phyloP scores from a whole-genome alignment of 2,329 filamentous ascomycete genomes.

The Neoascochyta sp. region DNA sequence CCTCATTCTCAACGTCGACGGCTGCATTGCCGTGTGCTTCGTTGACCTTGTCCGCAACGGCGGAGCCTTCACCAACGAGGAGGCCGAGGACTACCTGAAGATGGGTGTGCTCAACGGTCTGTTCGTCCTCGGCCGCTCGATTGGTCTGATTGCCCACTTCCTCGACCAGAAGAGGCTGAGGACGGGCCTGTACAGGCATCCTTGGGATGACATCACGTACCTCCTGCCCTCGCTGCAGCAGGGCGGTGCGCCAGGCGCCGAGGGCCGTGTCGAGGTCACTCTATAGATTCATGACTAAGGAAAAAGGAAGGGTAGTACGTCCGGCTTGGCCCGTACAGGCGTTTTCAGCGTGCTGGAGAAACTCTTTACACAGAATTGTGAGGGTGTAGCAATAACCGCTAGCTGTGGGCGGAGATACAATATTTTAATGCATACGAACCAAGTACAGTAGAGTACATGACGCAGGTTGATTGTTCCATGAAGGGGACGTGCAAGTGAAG shows the following conservation, averaged over 20 bases:
- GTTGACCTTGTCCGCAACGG: slow-evolving; percentile 97
- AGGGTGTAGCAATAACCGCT: slow-evolving; percentile 33
- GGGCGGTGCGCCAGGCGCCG: slow-evolving; percentile 38
- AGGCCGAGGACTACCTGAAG: slow-evolving; percentile 96
- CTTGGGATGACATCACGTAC: slow-evolving; percentile 64
- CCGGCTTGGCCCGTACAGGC: slow-evolving; percentile 23
- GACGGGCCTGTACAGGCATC: slow-evolving; percentile 95
- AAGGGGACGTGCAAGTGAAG: no score
- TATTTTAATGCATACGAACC: slow-evolving; percentile 31
- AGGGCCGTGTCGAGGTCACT: slow-evolving; percentile 43
- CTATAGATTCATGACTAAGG: slow-evolving; percentile 31
- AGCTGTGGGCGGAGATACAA: slow-evolving; percentile 28
- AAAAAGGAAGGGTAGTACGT: slow-evolving; percentile 24
- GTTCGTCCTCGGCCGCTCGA: slow-evolving; percentile 93
- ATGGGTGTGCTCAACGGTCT: slow-evolving; percentile 99
- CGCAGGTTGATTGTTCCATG: no score
- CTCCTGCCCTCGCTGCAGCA: slow-evolving; percentile 38
- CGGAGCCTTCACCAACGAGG: slow-evolving; percentile 91
- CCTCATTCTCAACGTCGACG: slow-evolving; percentile 98
- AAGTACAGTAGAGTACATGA: no score
- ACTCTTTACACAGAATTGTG: slow-evolving; percentile 18
- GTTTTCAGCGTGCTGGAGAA: slow-evolving; percentile 32
- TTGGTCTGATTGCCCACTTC: slow-evolving; percentile 99
- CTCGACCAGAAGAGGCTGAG: slow-evolving; percentile 99
- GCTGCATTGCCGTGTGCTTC: slow-evolving; percentile 97